Percentiles rank a stretch among this genome's conserved stretches.
These are phyloP conservation scores for Penicillium capsulatum DNA, from an alignment of 2,329 filamentous ascomycete species.

Conservation along the genomic window DNA sequence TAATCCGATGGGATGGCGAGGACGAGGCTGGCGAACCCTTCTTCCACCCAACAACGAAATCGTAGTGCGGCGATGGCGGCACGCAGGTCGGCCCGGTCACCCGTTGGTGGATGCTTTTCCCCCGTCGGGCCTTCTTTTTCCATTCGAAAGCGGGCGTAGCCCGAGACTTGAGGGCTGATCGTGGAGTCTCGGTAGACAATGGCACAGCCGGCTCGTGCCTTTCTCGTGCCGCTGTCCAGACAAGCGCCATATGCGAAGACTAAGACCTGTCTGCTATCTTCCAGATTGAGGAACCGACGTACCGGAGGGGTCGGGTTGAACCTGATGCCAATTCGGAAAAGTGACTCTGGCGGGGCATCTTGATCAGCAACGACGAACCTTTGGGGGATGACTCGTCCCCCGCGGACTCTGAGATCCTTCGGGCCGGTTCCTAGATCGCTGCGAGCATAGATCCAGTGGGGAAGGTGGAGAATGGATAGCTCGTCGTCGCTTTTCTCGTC, in stretches of 20 bases:
- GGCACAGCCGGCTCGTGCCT: conserved; percentile 42
- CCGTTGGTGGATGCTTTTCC: conserved; percentile 39
- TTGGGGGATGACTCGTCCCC: too few species aligned
- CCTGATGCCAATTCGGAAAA: conserved; percentile 4
- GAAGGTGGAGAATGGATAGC: too few species aligned
- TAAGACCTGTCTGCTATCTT: conserved; percentile 30
- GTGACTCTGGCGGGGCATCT: not conserved
- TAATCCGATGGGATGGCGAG: conserved; percentile 55
- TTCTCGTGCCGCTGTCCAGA: conserved; percentile 38
- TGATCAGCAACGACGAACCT: too few species aligned
- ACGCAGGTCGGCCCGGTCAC: conserved; percentile 54
- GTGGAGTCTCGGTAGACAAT: conserved; percentile 25
- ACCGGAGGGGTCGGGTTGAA: not conserved
- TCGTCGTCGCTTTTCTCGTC: too few species aligned
- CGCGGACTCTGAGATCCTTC: too few species aligned
- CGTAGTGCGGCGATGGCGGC: conserved; percentile 51
- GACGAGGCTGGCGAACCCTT: conserved; percentile 44
- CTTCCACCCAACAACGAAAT: conserved; percentile 42
- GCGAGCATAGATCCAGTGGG: too few species aligned
- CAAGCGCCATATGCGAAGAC: conserved; percentile 49
- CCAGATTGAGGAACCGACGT: conserved; percentile 23
- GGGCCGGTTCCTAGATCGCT: too few species aligned
- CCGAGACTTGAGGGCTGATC: not conserved
- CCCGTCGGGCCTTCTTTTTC: conserved; percentile 46
- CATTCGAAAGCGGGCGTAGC: conserved; percentile 33